A percentile compares a stretch with the other conserved stretches of the same genome.
These are phyloP conservation scores for Syzygium aromaticum DNA, from an alignment of 345 rosid species.

Conservation along the genomic window DNA sequence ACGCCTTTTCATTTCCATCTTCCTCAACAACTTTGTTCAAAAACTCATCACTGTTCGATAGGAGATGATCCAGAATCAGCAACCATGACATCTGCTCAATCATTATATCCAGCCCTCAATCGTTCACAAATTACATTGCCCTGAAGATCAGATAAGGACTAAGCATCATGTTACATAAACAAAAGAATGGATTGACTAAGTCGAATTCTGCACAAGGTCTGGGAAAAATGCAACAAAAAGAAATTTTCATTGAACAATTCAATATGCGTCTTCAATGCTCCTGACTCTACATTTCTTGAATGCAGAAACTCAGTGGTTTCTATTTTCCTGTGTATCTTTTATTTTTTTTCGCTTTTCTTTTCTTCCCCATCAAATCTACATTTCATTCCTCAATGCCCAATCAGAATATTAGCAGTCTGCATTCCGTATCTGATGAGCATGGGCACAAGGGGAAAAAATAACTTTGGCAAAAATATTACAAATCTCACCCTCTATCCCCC, in stretches of 20 bases:
- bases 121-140: neutral
- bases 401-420: constrained; percentile 19
- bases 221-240: neutral
- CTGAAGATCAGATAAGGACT: neutral
- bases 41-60: neutral
- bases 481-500: constrained; percentile 35
- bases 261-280: constrained; percentile 28
- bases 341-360: neutral
- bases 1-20: neutral
- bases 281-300: constrained; percentile 47
- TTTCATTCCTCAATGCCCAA: constrained; percentile 27
- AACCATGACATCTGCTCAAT: neutral
- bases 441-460: constrained; percentile 34
- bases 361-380: constrained; percentile 33
- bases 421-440: constrained; percentile 30
- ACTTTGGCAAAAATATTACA: constrained; percentile 46
- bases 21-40: neutral
- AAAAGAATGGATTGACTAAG: neutral
- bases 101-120: neutral
- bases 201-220: neutral
- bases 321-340: constrained; percentile 20
- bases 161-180: neutral
- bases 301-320: constrained; percentile 21
- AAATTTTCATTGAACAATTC: constrained; percentile 27
- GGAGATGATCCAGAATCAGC: neutral